phyloP scores from a whole-genome alignment of 805 yeast genomes.

The Candida pseudofarinosa region DNA sequence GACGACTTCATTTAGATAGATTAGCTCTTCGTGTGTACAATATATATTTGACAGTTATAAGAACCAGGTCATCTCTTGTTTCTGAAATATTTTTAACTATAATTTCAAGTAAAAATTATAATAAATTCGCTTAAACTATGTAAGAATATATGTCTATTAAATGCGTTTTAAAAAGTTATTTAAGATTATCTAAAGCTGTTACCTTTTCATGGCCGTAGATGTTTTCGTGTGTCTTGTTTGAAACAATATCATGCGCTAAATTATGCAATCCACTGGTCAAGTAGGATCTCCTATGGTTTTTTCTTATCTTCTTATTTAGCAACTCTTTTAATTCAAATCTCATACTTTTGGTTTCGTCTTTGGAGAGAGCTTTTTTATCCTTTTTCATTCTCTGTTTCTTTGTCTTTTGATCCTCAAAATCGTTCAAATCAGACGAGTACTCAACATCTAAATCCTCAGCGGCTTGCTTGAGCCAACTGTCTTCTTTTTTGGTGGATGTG shows the following conservation, averaged over 20 bases:
- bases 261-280: conserved; percentile 75
- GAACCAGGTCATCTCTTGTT: not conserved
- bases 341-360: conserved; percentile 43
- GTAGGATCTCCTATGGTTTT: conserved; percentile 64
- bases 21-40: not conserved
- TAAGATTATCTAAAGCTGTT: conserved; percentile 64
- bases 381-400: conserved; percentile 56
- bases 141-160: not conserved
- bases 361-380: conserved; percentile 38
- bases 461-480: conserved; percentile 80
- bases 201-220: conserved; percentile 68
- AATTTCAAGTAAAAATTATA: not conserved
- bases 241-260: conserved; percentile 70
- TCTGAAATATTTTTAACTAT: not conserved
- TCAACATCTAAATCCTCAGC: conserved; percentile 92
- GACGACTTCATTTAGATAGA: conserved; percentile 35
- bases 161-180: conserved; percentile 5
- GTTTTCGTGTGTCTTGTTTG: conserved; percentile 60
- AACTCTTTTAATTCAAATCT: conserved; percentile 52
- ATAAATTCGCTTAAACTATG: not conserved
- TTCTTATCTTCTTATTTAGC: conserved; percentile 53
- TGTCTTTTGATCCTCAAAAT: conserved; percentile 59
- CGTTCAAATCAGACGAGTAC: conserved; percentile 57
- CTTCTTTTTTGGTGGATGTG: conserved; percentile 61
- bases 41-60: not conserved